phyloP scores from a whole-genome alignment of 2,329 filamentous ascomycete genomes.

The Pyricularia sp. region DNA sequence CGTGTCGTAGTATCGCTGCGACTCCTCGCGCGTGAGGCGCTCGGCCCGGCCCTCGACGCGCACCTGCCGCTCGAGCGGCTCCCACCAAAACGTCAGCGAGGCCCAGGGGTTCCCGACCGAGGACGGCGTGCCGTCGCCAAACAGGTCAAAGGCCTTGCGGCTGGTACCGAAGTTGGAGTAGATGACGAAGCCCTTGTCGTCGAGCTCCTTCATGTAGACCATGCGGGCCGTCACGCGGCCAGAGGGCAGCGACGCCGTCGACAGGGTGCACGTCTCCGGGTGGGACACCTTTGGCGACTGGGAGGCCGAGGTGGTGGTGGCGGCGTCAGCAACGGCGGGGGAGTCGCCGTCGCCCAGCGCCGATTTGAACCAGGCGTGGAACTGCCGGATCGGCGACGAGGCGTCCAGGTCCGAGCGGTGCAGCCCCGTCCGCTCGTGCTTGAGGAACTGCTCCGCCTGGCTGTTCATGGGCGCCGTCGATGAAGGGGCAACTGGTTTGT shows the following conservation, averaged over 20 bases:
- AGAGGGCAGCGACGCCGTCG: conserved; percentile 73
- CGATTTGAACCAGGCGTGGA: conserved; percentile 79
- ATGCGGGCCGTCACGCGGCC: conserved; percentile 77
- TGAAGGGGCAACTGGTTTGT: conserved; percentile 36
- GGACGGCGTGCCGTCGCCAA: conserved; percentile 15
- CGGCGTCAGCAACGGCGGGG: no score
- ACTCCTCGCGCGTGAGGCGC: conserved; percentile 61
- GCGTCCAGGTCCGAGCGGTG: conserved; percentile 49
- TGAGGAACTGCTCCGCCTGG: conserved; percentile 70
- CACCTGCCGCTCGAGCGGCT: conserved; percentile 77
- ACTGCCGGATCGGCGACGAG: conserved; percentile 66
- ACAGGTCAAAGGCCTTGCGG: conserved; percentile 57
- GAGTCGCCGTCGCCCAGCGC: conserved; percentile 38
- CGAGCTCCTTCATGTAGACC: conserved; percentile 94
- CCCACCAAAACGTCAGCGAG: conserved; percentile 86
- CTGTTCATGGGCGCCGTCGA: conserved; percentile 22
- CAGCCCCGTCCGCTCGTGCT: conserved; percentile 44
- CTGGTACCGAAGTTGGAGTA: conserved; percentile 83
- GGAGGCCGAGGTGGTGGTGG: no score
- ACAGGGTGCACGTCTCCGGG: conserved; percentile 81
- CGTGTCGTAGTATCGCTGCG: conserved; percentile 57
- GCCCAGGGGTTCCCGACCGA: conserved; percentile 59
- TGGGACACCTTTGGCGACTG: conserved; percentile 44
- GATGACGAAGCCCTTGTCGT: conserved; percentile 72
- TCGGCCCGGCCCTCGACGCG: conserved; percentile 72